Percentiles rank a stretch among this genome's conserved stretches.
Conservation (phyloP, 73 alveolate genomes). For the Blepharisma stoltei region DNA sequence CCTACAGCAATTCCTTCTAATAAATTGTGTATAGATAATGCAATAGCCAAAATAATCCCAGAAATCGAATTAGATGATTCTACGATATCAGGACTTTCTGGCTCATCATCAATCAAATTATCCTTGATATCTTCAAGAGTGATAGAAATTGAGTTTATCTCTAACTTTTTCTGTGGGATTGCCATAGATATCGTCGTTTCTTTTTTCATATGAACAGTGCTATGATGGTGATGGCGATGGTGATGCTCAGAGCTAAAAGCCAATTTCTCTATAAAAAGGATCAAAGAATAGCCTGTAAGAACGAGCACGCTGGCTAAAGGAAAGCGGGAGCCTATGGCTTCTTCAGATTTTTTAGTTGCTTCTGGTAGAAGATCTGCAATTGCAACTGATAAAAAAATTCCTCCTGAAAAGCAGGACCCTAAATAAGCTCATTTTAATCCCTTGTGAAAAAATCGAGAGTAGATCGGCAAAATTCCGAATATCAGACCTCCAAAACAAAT, state of each 20-base stretch:
- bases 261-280: background rate
- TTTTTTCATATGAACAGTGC: too few relatives aligned
- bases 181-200: too few relatives aligned
- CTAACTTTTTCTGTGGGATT: too few relatives aligned
- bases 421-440: background rate
- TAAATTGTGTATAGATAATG: conserved; percentile 78
- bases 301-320: background rate
- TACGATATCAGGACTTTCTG: too few relatives aligned
- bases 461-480: background rate
- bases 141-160: too few relatives aligned
- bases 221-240: too few relatives aligned
- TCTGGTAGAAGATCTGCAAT: background rate
- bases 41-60: conserved; percentile 57
- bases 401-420: conserved; percentile 8
- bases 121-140: too few relatives aligned
- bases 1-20: conserved; percentile 92
- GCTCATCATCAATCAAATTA: too few relatives aligned
- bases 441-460: background rate
- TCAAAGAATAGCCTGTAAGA: background rate
- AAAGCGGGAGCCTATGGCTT: background rate
- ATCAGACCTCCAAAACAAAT: background rate
- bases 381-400: background rate
- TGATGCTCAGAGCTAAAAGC: background rate
- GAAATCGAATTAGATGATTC: background rate
- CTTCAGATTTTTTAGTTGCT: background rate